Evolutionary conservation across 805 yeast genomes (phyloP).

Genomic region (Lipomyces oligophaga): DNA sequence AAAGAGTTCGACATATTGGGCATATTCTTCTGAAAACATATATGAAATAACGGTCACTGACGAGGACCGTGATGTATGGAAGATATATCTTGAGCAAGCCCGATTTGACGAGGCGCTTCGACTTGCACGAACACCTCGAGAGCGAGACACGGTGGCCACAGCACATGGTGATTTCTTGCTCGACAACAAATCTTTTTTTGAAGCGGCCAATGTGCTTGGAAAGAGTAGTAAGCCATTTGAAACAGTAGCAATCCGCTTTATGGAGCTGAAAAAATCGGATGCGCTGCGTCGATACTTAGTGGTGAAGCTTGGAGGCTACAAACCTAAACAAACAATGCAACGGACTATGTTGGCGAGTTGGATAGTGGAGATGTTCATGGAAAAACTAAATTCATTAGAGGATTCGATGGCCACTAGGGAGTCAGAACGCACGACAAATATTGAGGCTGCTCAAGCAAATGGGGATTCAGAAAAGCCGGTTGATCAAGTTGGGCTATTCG

Average conservation of each 20-base stretch:
- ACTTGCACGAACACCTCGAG: conserved; percentile 41
- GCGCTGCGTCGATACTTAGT: conserved; percentile 49
- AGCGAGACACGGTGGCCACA: conserved; percentile 49
- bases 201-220: conserved; percentile 57
- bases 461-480: conserved; percentile 8
- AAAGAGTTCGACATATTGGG: conserved; percentile 64
- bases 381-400: conserved; percentile 46
- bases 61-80: conserved; percentile 77
- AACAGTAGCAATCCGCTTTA: conserved; percentile 54
- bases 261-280: conserved; percentile 43
- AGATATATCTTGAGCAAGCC: conserved; percentile 47
- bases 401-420: conserved; percentile 34
- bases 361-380: conserved; percentile 58
- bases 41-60: conserved; percentile 68
- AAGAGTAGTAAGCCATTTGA: conserved; percentile 65
- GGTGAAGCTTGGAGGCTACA: conserved; percentile 39
- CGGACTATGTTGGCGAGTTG: conserved; percentile 56
- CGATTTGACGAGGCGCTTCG: conserved; percentile 64
- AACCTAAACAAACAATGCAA: conserved; percentile 41
- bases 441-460: conserved; percentile 9
- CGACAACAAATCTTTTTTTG: conserved; percentile 32
- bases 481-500: conserved; percentile 32
- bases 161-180: conserved; percentile 54
- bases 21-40: conserved; percentile 55
- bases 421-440: conserved; percentile 14